Evolutionary conservation across 805 yeast species (phyloP), one percentile per base, ranked within the genome.

Genomic region (Candida pseudofarinosa): DNA sequence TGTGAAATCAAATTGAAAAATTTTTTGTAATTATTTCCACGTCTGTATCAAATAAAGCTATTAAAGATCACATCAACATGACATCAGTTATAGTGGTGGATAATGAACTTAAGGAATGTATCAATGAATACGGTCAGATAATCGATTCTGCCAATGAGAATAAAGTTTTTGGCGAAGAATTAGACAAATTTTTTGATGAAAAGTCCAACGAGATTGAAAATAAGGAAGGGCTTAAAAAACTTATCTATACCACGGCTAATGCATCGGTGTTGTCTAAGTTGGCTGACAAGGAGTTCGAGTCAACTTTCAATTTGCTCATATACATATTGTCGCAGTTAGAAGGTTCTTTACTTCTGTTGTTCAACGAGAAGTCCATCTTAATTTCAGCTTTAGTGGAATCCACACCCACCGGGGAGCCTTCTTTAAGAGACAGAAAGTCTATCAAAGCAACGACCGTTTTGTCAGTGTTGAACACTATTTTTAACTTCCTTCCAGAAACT

Each of bases 61-160:
- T 8, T 13, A 13, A n/a, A 5, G 28, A 6, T 23, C 6, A n/a
- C 20, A 26, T 16, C 23, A 49, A 38, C 17, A 67, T 69, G 74
- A 60, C 69, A 42, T 66, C 75, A 33, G 74, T 69, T 43, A 61
- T 71, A 46, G 66, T 70, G 38, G 72, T 71, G 18, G 74, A 71
- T 44, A 68, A 61, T 55, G 71, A 65, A 51, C 56, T 71, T 48
- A 59, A 56, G 45, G 71, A 65, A 53, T 67, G 72, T 20, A 60
- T 70, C 42, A 56, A 54, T 39, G 75, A 69, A 50, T 68, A 65
- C 45, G 66, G 63, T 30, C 66, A 58, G 46, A 65, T 69, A 37
- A 55, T 70, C 41, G 73, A 68, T 46, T 53, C 59, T 16, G 14
- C 34, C 17, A 32, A 32, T 32, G 59, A 59, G 43, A 55, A 53